phyloP scores from a whole-genome alignment of 805 yeast species.

The Blastobotrys muscicola region DNA sequence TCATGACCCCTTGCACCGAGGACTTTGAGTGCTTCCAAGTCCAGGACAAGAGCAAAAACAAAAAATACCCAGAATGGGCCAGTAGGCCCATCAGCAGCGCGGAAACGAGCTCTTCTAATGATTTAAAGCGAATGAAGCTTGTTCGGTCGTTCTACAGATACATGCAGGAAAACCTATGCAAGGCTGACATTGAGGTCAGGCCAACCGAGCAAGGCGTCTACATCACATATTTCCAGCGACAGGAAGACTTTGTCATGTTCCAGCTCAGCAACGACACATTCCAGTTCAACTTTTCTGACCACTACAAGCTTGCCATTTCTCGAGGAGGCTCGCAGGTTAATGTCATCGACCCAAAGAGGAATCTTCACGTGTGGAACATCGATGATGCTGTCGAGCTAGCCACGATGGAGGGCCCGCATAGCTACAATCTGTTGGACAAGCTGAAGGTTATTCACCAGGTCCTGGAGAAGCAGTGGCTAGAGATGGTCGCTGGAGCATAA shows the following conservation, averaged over 20 bases:
- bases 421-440: constrained; percentile 6
- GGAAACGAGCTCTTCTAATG: constrained; percentile 2
- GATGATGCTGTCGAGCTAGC: constrained; percentile 1
- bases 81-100: constrained; percentile 1
- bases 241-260: constrained; percentile 77
- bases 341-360: constrained; percentile 42
- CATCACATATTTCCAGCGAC: constrained; percentile 74
- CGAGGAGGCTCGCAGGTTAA: constrained; percentile 68
- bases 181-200: background rate
- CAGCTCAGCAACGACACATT: constrained; percentile 85
- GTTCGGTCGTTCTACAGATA: constrained; percentile 83
- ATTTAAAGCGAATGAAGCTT: constrained; percentile 50
- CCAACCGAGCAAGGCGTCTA: constrained; percentile 32
- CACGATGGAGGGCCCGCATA: constrained; percentile 1
- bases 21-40: constrained; percentile 18
- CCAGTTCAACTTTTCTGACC: constrained; percentile 94
- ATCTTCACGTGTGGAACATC: constrained; percentile 15
- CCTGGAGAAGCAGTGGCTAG: constrained; percentile 7
- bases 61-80: constrained; percentile 3
- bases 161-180: constrained; percentile 71
- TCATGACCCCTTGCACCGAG: constrained; percentile 39
- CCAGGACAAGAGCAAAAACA: background rate
- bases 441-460: constrained; percentile 7
- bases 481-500: background rate
- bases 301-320: constrained; percentile 76